These are phyloP conservation scores for Galeopsis tetrahit DNA, from an alignment of 257 asterid genomes.

Conservation along the genomic window DNA sequence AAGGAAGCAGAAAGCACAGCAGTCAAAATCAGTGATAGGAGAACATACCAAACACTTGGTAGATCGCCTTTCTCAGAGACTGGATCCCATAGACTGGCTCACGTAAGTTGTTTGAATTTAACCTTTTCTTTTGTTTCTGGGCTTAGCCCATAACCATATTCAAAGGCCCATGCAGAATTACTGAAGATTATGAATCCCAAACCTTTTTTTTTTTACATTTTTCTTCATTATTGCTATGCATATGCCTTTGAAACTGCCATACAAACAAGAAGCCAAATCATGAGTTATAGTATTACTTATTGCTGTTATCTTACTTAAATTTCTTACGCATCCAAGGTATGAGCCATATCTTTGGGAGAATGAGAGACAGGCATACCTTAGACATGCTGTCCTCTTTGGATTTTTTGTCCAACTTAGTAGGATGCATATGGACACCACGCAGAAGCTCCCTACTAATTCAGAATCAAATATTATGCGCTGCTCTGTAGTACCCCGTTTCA, in stretches of 20 bases:
- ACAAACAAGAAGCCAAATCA: constrained; percentile 5
- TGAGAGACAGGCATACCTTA: constrained; percentile 84
- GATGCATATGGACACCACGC: constrained; percentile 67
- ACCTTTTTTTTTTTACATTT: constrained; percentile 3
- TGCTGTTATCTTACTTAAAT: constrained; percentile 35
- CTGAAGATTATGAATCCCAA: not conserved
- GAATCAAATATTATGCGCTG: constrained; percentile 97
- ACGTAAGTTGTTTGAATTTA: constrained; percentile 68
- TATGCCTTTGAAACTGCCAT: constrained; percentile 9
- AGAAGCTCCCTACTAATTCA: constrained; percentile 83
- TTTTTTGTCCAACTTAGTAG: constrained; percentile 96
- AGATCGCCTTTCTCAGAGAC: constrained; percentile 64
- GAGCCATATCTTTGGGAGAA: constrained; percentile 98
- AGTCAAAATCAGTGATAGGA: constrained; percentile 55
- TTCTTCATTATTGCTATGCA: not conserved
- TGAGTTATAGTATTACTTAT: constrained; percentile 3
- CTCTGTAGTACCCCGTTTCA: constrained; percentile 95
- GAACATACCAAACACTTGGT: constrained; percentile 64
- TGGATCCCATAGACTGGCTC: constrained; percentile 99
- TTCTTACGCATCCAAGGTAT: constrained; percentile 59
- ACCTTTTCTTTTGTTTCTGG: not conserved
- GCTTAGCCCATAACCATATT: not conserved
- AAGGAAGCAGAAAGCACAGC: constrained; percentile 66
- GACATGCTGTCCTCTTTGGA: constrained; percentile 96
- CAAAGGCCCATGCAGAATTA: not conserved